Evolutionary conservation across 2,329 filamentous ascomycete genomes (phyloP).

Genomic region (Cadophora sp.): DNA sequence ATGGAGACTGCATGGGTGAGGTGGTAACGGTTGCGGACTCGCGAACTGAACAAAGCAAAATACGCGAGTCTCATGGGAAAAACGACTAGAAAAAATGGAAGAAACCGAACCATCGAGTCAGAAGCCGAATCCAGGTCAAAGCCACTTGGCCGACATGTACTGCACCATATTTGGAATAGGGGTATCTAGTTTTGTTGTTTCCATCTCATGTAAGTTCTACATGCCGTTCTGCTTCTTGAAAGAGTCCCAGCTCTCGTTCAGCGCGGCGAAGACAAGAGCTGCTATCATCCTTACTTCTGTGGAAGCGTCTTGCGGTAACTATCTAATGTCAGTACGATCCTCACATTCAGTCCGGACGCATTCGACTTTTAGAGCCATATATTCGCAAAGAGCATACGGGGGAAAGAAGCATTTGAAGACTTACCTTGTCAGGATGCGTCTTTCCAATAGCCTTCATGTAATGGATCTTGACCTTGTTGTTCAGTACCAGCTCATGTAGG

Average conservation of each 20-base stretch:
- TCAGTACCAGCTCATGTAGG: constrained; percentile 89
- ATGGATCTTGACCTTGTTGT: constrained; percentile 93
- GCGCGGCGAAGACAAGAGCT: constrained; percentile 68
- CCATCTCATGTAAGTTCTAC: constrained; percentile 44
- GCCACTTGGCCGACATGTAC: neutral
- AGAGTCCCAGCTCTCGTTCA: constrained; percentile 78
- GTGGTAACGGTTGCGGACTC: neutral
- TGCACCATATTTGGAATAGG: neutral
- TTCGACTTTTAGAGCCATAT: neutral
- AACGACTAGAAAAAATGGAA: no score
- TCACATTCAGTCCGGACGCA: neutral
- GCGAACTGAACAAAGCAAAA: neutral
- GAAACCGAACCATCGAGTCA: no score
- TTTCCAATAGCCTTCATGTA: constrained; percentile 99
- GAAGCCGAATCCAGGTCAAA: neutral
- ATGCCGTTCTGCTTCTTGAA: constrained; percentile 74
- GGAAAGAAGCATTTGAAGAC: constrained; percentile 42
- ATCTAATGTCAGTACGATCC: constrained; percentile 19
- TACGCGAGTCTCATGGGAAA: no score
- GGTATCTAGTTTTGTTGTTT: neutral
- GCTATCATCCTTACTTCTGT: constrained; percentile 72
- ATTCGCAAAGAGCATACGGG: neutral
- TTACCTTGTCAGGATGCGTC: constrained; percentile 98
- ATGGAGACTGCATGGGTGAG: neutral
- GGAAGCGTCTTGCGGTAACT: constrained; percentile 69